These are phyloP conservation scores for Calonectria pauciramosa DNA, from an alignment of 2,329 filamentous ascomycete species.

Conservation along the genomic window DNA sequence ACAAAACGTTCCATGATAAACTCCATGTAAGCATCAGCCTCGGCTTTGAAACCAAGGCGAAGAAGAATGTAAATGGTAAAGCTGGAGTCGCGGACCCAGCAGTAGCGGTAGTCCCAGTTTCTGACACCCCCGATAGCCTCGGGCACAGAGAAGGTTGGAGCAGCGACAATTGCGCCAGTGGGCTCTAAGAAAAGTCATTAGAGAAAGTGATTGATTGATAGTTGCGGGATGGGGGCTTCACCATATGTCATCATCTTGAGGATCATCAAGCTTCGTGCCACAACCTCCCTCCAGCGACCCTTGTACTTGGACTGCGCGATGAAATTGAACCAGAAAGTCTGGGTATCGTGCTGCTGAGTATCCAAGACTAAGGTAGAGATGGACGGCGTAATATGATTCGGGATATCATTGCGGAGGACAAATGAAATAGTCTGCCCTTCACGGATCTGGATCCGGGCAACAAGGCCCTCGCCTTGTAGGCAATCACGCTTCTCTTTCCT, in stretches of 20 bases:
- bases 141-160: conserved; percentile 83
- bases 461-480: conserved; percentile 73
- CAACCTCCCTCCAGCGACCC: conserved; percentile 80
- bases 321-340: conserved; percentile 81
- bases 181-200: conserved; percentile 65
- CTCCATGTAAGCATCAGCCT: conserved; percentile 83
- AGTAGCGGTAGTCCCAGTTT: conserved; percentile 82
- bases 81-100: conserved; percentile 82
- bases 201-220: neutral
- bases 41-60: conserved; percentile 80
- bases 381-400: conserved; percentile 68
- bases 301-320: conserved; percentile 78
- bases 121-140: conserved; percentile 78
- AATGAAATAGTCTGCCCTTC: conserved; percentile 80
- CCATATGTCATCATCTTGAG: conserved; percentile 81
- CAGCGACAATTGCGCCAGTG: conserved; percentile 82
- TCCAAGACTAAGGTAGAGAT: conserved; percentile 73
- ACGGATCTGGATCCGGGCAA: conserved; percentile 69
- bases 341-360: conserved; percentile 76
- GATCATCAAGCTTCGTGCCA: conserved; percentile 79
- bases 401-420: conserved; percentile 73
- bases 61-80: conserved; percentile 85
- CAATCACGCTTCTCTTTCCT: conserved; percentile 64
- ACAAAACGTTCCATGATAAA: conserved; percentile 82
- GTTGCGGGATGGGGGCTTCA: conserved; percentile 24